phyloP scores from a whole-genome alignment of 129 eudicot species.

The Flaveria sonorensis region DNA sequence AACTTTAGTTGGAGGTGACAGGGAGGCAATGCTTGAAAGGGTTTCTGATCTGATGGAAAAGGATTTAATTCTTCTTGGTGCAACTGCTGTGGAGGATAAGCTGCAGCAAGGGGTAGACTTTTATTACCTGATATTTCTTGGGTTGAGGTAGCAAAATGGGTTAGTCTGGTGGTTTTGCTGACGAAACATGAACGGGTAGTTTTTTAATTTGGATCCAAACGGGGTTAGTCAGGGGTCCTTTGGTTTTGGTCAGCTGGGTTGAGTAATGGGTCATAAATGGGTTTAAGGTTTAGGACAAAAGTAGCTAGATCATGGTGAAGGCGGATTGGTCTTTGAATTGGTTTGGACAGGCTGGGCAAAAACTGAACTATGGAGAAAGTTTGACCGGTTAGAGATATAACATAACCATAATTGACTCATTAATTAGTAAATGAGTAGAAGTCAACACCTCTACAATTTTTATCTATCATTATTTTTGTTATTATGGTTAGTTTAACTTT shows the following conservation, averaged over 20 bases:
- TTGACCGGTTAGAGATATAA: background rate
- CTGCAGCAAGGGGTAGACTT: slow-evolving; percentile 80
- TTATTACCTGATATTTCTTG: background rate
- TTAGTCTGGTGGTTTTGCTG: background rate
- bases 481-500: background rate
- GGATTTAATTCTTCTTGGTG: slow-evolving; percentile 90
- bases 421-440: slow-evolving; percentile 1
- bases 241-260: background rate
- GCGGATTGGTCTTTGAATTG: background rate
- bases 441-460: background rate
- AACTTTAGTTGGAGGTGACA: slow-evolving; percentile 70
- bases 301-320: background rate
- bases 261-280: background rate
- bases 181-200: background rate
- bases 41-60: slow-evolving; percentile 80
- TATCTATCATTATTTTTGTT: background rate
- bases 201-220: background rate
- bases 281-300: background rate
- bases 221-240: background rate
- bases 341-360: background rate
- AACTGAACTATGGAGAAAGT: background rate
- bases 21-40: slow-evolving; percentile 80
- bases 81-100: slow-evolving; percentile 99
- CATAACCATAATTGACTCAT: background rate
- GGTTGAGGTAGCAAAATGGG: slow-evolving; percentile 2